Base-by-base conservation (phyloP, 768 basidiomycete genomes). In the Boletus eberwhitei region DNA sequence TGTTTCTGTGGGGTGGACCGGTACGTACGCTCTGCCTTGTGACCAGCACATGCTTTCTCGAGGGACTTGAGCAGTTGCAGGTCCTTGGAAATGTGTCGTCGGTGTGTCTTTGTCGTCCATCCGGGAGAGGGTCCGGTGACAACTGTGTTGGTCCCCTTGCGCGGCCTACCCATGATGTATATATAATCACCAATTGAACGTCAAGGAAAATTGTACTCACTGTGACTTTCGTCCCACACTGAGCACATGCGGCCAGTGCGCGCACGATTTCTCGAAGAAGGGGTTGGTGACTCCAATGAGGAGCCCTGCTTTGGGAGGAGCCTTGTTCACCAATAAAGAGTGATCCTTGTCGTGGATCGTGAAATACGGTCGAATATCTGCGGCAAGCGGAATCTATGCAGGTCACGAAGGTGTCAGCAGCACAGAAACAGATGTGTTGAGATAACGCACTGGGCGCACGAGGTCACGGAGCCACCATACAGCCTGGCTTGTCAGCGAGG, bases 311-410 rank as follows among this genome's bases (percentile, higher is more conserved):
- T 85, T 84, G 1, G 90, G 92, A n/a, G 85, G 82, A 31, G 89
- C 82, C 57, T 86, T 85, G 67, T 92, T 93, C 40, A 97, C 86
- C 13, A 99, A 70, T 2, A 78, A 64, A 4, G 78, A 61, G 58
- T 88, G 85, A 55, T 97, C 94, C n/a, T 80, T 80, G 64, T 98
- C 96, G 67, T 98, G 96, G 62, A 99, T 93, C 16, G 96, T 97
- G 60, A 98, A 90, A 70, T 96, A 99, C 0, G 96, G 96, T 9
- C 96, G 81, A 62, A 92, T 83, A 64, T 99, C 95, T 2, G 83
- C 84, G 0, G 87, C 82, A 8, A 91, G 76, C 4, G 93, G 92
- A 31, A 96, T 85, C 92, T 93, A 55, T 40, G 36, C 9, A 37
- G 7, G 49, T 36, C 54, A 29, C 21, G 35, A 35, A n/a, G 13